Conservation (phyloP, 768 basidiomycete species). For the Naematelia encephala region DNA sequence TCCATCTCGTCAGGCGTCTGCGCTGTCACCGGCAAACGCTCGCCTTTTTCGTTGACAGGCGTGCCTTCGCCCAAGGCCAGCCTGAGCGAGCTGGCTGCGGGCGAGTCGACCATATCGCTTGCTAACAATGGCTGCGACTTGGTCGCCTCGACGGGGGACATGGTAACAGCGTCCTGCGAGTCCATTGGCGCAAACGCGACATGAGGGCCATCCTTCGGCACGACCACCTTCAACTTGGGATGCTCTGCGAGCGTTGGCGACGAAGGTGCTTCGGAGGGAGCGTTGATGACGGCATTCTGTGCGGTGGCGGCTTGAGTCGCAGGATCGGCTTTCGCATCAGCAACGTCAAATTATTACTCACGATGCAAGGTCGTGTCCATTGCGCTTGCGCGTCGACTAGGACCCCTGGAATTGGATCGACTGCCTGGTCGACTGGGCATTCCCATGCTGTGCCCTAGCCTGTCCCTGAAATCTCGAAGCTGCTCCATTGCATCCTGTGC, state of each 20-base stretch:
- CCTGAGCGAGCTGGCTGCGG: not conserved
- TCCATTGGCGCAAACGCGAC: slow-evolving; percentile 18
- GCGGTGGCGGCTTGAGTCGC: slow-evolving; percentile 21
- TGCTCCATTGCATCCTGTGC: slow-evolving; percentile 40
- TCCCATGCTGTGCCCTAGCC: slow-evolving; percentile 21
- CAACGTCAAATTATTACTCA: slow-evolving; percentile 15
- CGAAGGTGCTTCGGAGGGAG: slow-evolving; percentile 33
- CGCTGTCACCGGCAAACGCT: slow-evolving; percentile 17
- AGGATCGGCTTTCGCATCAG: slow-evolving; percentile 7
- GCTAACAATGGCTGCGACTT: not conserved
- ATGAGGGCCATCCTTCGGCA: slow-evolving; percentile 7
- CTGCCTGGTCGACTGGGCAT: slow-evolving; percentile 38
- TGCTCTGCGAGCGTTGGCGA: slow-evolving; percentile 16
- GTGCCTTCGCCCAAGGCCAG: not conserved
- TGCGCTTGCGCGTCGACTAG: slow-evolving; percentile 24
- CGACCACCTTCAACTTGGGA: not conserved
- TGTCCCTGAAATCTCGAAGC: slow-evolving; percentile 37
- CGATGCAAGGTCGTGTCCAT: slow-evolving; percentile 8
- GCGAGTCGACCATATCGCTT: slow-evolving; percentile 12
- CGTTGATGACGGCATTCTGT: slow-evolving; percentile 8
- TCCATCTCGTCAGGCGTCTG: slow-evolving; percentile 11
- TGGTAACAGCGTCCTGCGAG: not conserved
- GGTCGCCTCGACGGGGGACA: not conserved
- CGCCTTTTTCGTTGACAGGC: not conserved
- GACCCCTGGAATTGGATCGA: slow-evolving; percentile 16